A percentile compares a stretch with the other conserved stretches of the same genome.
phyloP scores from a whole-genome alignment of 805 yeast genomes.

The Yamadazyma ubonensis region DNA sequence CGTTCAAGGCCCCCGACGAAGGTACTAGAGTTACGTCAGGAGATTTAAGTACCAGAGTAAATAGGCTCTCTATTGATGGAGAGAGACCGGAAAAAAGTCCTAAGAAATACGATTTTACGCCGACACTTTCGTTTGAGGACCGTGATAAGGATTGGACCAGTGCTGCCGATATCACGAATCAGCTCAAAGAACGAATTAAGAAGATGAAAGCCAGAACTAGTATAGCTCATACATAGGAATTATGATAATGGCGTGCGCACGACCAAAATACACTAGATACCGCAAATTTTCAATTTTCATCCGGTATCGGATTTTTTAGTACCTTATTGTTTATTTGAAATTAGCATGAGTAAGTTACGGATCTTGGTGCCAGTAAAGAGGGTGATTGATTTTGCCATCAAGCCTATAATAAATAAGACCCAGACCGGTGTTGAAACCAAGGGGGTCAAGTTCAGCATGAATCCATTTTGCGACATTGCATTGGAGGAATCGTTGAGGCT shows the following conservation, averaged over 20 bases:
- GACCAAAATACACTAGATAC: too few relatives aligned
- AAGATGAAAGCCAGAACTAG: constrained; percentile 65
- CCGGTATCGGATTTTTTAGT: constrained; percentile 13
- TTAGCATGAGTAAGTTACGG: constrained; percentile 47
- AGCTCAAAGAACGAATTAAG: constrained; percentile 82
- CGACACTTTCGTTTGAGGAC: constrained; percentile 7
- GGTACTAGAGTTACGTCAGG: constrained; percentile 26
- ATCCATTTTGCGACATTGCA: constrained; percentile 98
- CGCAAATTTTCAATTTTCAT: neutral
- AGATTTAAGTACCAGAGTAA: constrained; percentile 42
- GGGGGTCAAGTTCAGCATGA: constrained; percentile 89
- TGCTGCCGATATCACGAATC: constrained; percentile 87
- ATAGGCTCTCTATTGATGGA: constrained; percentile 36
- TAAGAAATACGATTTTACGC: constrained; percentile 2
- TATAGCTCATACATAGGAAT: constrained; percentile 3
- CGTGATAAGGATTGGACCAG: constrained; percentile 62
- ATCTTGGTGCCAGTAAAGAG: constrained; percentile 94
- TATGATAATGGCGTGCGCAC: too few relatives aligned
- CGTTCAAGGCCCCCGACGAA: constrained; percentile 2
- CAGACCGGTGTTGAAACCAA: constrained; percentile 81
- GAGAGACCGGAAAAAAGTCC: constrained; percentile 10
- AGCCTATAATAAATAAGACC: constrained; percentile 87
- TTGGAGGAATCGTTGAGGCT: constrained; percentile 89
- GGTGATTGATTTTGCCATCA: constrained; percentile 89
- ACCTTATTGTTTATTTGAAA: too few relatives aligned